Base-by-base conservation (phyloP, 495 filamentous ascomycete genomes). In the Bombardia bombarda region DNA sequence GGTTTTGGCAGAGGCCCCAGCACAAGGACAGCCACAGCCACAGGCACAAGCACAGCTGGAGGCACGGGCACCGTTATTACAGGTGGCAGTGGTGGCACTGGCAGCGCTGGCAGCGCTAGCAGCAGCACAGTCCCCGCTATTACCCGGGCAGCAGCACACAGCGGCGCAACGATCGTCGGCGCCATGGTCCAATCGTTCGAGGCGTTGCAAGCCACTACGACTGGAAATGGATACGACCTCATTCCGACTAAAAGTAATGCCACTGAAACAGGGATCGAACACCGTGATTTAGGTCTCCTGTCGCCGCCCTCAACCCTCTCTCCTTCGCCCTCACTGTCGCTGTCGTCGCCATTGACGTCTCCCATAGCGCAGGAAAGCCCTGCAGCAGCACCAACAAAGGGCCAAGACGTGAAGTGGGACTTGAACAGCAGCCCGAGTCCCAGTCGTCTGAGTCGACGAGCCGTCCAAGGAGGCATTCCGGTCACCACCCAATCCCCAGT, bases 121-220 rank as follows among this genome's bases (percentile, higher is more conserved):
- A 32, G 32, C 46, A 32, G n/a, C n/a, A n/a, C n/a, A n/a, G n/a
- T n/a, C n/a, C n/a, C n/a, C n/a, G n/a, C n/a, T n/a, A n/a, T n/a
- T n/a, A n/a, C n/a, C n/a, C n/a, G n/a, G n/a, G n/a, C n/a, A n/a
- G n/a, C 40, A 28, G 49, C 32, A 40, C 32, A 21, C 17, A 21
- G 47, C 32, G 42, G 53, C 48, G 32, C 44, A 28, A 47, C 42
- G 16, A 45, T 55, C 39, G 55, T 57, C 47, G 52, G 46, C 54
- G 38, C 49, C 33, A 54, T 53, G 55, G 50, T 58, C 53, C 51
- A 63, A 50, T 61, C 58, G 37, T 56, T 55, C 32, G 55, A 59
- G 42, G 51, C 58, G 28, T 22, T 60, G 33, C 56, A 48, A 7
- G 47, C 54, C 3, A 24, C 55, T 31, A 51, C 34, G 22, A 37